Evolutionary conservation across 1,139 yeast species (phyloP).

Genomic region (Debaryomyces udenii): DNA sequence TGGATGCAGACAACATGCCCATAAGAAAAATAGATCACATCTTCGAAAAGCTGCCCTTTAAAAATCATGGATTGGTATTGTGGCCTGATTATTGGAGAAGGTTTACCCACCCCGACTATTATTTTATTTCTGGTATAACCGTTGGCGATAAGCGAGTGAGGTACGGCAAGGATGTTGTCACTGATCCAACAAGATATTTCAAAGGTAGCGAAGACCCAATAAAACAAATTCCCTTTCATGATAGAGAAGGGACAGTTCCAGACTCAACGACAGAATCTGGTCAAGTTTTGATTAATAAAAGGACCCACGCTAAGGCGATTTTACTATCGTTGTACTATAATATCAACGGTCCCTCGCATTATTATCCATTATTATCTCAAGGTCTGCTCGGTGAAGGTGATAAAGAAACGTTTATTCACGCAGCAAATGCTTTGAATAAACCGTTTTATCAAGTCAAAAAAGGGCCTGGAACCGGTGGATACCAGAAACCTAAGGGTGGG

Average conservation of each 20-base stretch:
- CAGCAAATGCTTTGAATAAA: conserved; percentile 35
- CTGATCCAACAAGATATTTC: not conserved
- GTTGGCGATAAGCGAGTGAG: conserved; percentile 31
- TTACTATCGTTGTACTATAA: conserved; percentile 59
- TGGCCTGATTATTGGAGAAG: conserved; percentile 90
- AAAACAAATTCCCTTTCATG: conserved; percentile 43
- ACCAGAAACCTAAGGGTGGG: conserved; percentile 23
- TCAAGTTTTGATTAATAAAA: conserved; percentile 56
- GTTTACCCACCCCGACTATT: conserved; percentile 67
- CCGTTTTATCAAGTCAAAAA: conserved; percentile 54
- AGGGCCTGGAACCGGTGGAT: conserved; percentile 29
- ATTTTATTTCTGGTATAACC: conserved; percentile 59
- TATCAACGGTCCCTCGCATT: conserved; percentile 58
- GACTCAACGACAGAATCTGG: conserved; percentile 67
- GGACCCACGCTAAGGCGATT: conserved; percentile 54
- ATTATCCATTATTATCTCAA: conserved; percentile 57
- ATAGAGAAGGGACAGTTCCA: conserved; percentile 58
- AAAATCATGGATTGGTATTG: conserved; percentile 58
- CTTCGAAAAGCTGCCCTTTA: conserved; percentile 57
- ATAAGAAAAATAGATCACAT: conserved; percentile 42
- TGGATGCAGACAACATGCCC: conserved; percentile 47
- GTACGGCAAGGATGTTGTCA: conserved; percentile 25
- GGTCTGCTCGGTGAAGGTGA: conserved; percentile 71
- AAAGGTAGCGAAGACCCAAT: conserved; percentile 16
- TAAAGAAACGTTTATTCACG: conserved; percentile 65